phyloP scores from a whole-genome alignment of 2,329 filamentous ascomycete species.

The Boeremia lycopersici region DNA sequence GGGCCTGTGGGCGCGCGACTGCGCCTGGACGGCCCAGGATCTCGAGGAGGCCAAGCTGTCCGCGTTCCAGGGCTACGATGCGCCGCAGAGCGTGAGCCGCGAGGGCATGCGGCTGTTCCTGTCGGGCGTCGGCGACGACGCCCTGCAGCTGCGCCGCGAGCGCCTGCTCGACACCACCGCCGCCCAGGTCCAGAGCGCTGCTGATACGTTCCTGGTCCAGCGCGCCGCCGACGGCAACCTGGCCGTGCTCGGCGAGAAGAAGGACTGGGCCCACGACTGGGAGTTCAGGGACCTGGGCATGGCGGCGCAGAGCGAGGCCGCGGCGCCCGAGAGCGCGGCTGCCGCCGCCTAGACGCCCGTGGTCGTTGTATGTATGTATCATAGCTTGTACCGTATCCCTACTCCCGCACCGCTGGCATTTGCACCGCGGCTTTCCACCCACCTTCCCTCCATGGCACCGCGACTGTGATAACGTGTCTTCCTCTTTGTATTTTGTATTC shows the following conservation, averaged over 20 bases:
- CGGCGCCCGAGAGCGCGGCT: slow-evolving; percentile 3
- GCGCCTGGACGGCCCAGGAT: slow-evolving; percentile 80
- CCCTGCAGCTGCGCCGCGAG: slow-evolving; percentile 84
- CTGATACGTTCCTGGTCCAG: slow-evolving; percentile 80
- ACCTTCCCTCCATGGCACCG: too few species aligned
- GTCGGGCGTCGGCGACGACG: slow-evolving; percentile 82
- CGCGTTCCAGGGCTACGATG: slow-evolving; percentile 90
- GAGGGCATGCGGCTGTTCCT: slow-evolving; percentile 89
- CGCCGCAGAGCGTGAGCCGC: slow-evolving; percentile 81
- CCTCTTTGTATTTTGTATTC: too few species aligned
- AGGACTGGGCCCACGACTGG: slow-evolving; percentile 78
- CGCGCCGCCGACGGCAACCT: slow-evolving; percentile 67
- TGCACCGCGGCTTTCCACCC: too few species aligned
- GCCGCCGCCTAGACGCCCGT: neutral
- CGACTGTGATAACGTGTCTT: too few species aligned
- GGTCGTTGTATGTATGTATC: too few species aligned
- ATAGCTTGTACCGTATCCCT: too few species aligned
- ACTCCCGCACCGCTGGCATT: too few species aligned
- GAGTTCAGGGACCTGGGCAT: slow-evolving; percentile 75
- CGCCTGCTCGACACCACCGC: slow-evolving; percentile 84
- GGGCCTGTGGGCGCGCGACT: slow-evolving; percentile 81
- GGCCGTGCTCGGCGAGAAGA: slow-evolving; percentile 82
- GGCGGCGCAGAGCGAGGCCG: slow-evolving; percentile 37
- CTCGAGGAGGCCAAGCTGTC: slow-evolving; percentile 95
- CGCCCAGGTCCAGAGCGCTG: slow-evolving; percentile 78